Evolutionary conservation across 805 yeast genomes (phyloP).

Genomic region (Starmerella floris): DNA sequence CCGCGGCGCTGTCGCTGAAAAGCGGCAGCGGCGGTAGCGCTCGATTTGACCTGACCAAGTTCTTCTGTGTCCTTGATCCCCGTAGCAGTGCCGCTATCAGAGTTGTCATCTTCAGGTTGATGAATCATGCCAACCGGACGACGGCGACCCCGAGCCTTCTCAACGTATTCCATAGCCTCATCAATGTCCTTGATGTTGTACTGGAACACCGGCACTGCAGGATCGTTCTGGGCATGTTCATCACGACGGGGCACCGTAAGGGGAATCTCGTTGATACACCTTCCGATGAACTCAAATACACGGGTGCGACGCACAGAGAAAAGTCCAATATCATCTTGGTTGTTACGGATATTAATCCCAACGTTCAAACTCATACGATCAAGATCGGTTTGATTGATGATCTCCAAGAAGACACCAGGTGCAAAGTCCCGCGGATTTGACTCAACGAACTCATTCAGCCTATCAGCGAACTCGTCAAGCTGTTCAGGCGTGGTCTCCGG

Average conservation of each 20-base stretch:
- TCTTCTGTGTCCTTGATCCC: too few relatives aligned
- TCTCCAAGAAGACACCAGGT: constrained; percentile 26
- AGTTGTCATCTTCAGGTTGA: constrained; percentile 2
- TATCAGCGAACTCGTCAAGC: constrained; percentile 24
- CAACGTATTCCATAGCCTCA: constrained; percentile 27
- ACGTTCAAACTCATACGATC: constrained; percentile 25
- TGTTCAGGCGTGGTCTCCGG: constrained; percentile 30
- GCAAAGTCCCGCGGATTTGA: constrained; percentile 28
- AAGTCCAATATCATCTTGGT: constrained; percentile 25
- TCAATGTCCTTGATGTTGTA: constrained; percentile 50
- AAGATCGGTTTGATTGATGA: constrained; percentile 27
- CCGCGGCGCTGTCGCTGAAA: background rate
- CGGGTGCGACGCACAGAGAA: constrained; percentile 25
- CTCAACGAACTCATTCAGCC: constrained; percentile 24
- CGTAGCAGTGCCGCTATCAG: background rate
- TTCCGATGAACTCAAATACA: constrained; percentile 24
- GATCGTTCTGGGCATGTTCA: constrained; percentile 25
- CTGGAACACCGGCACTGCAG: constrained; percentile 26
- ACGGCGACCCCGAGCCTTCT: constrained; percentile 9
- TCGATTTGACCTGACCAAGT: constrained; percentile 5
- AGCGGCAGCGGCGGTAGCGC: background rate
- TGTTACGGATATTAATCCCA: constrained; percentile 24
- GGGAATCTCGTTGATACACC: constrained; percentile 27
- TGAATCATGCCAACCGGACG: constrained; percentile 12
- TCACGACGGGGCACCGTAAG: constrained; percentile 28